Base-by-base conservation (phyloP, 1,139 yeast species). In the Blastobotrys illinoisensis region DNA sequence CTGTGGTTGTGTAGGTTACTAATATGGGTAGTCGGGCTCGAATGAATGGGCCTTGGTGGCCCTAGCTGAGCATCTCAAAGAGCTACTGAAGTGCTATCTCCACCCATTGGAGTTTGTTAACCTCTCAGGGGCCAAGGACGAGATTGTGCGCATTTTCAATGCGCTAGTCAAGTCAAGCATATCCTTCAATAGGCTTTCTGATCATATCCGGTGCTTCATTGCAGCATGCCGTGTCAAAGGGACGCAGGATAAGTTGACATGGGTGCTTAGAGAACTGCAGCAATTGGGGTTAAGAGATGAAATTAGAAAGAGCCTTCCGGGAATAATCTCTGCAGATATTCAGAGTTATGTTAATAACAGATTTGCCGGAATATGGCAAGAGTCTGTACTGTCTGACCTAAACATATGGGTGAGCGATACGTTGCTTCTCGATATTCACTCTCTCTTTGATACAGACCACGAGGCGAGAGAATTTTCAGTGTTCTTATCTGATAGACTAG, bases 321-420 rank as follows among this genome's bases (percentile, higher is more conserved):
- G 44, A 14, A 50, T 46, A 4, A 24, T 61, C 11, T 49, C 54
- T 1, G 19, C 14, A 9, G 62, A 56, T 24, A 49, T 61, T 5
- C 50, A 51, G 20, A 18, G 9, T 1, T 44, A 44, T n/a, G 55
- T 55, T 2, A 11, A 32, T 11, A 53, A 53, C 7, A 36, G 49
- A 14, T 60, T 55, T 49, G 51, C 53, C 2, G 53, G 53, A 18
- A 47, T 36, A 16, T 62, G 65, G 65, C 56, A 58, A 16, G 46
- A 24, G 5, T 52, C 61, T 20, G 62, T 60, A n/a, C 44, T 63
- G 18, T 54, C 49, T 9, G 58, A 47, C 1, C 52, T 58, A 16
- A 50, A 53, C 9, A 53, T 50, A 13, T 62, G 66, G 60, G 49
- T 62, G 6, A 51, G 50, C 9, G 40, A 20, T 13, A 32, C 20